These are phyloP conservation scores for Chrysoporthe austroafricana DNA, from an alignment of 2,329 filamentous ascomycete genomes.

Conservation along the genomic window DNA sequence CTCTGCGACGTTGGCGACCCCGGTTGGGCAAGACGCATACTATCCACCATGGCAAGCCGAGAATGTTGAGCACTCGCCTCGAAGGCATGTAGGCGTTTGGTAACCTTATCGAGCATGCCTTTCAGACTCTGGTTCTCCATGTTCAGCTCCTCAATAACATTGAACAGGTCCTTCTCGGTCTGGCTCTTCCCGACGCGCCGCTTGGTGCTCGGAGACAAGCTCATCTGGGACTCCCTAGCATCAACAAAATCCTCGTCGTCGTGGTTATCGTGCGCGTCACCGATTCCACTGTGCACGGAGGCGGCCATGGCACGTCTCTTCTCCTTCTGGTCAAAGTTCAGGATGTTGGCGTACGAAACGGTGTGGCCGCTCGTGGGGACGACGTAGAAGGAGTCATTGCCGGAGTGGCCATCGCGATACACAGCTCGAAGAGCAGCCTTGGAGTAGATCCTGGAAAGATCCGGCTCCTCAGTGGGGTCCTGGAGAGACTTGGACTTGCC, in stretches of 20 bases:
- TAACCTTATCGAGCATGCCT: constrained; percentile 82
- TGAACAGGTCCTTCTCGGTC: constrained; percentile 54
- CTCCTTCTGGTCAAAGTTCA: constrained; percentile 71
- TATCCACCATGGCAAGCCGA: constrained; percentile 84
- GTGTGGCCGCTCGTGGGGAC: constrained; percentile 91
- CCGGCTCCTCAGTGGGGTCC: constrained; percentile 60
- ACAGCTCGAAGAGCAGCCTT: constrained; percentile 82
- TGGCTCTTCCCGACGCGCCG: constrained; percentile 46
- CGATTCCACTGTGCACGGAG: constrained; percentile 48
- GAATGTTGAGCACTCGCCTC: constrained; percentile 90
- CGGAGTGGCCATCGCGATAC: constrained; percentile 66
- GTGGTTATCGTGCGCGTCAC: constrained; percentile 55
- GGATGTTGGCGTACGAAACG: constrained; percentile 88
- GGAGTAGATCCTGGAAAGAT: constrained; percentile 83
- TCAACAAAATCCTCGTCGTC: constrained; percentile 89
- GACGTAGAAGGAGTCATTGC: constrained; percentile 86
- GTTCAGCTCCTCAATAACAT: constrained; percentile 84
- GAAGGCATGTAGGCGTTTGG: constrained; percentile 87
- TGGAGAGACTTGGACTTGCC: constrained; percentile 40
- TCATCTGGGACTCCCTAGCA: constrained; percentile 68
- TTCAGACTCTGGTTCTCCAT: constrained; percentile 88
- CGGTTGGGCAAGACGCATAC: constrained; percentile 66
- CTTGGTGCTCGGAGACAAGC: constrained; percentile 47
- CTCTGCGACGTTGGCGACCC: constrained; percentile 52
- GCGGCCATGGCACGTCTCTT: constrained; percentile 59